These are phyloP conservation scores for Nicotiana obtusifolia DNA, from an alignment of 257 asterid species.

Conservation along the genomic window DNA sequence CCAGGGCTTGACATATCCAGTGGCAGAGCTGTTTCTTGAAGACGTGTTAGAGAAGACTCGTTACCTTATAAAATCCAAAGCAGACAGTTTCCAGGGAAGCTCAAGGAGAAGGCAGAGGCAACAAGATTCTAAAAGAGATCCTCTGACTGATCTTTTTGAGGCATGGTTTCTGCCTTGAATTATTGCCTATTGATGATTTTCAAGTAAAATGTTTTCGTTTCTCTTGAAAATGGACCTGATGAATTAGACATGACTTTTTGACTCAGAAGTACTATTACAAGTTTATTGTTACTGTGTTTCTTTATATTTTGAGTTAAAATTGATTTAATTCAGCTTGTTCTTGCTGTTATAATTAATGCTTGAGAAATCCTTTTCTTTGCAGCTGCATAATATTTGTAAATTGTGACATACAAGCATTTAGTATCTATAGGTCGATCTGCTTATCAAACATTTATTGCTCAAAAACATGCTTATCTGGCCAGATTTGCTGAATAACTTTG, in stretches of 20 bases:
- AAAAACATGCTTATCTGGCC: not conserved
- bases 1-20: constrained; percentile 93
- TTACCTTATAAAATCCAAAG: constrained; percentile 48
- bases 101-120: constrained; percentile 62
- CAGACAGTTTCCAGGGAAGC: constrained; percentile 46
- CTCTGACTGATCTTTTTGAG: constrained; percentile 76
- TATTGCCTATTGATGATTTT: not conserved
- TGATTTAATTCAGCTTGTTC: not conserved
- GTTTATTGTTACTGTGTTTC: constrained; percentile 3
- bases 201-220: not conserved
- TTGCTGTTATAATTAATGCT: not conserved
- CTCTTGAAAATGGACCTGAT: constrained; percentile 1
- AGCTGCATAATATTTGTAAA: not conserved
- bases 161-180: constrained; percentile 32
- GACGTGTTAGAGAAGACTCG: constrained; percentile 79
- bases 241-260: not conserved
- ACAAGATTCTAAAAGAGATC: constrained; percentile 64
- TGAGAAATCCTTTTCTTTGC: not conserved
- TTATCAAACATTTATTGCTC: not conserved
- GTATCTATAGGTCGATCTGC: not conserved
- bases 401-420: not conserved
- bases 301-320: not conserved
- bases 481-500: not conserved
- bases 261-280: not conserved
- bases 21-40: constrained; percentile 76